phyloP scores from a whole-genome alignment of 106 monocot genomes.

The Xerophyta viscosa region DNA sequence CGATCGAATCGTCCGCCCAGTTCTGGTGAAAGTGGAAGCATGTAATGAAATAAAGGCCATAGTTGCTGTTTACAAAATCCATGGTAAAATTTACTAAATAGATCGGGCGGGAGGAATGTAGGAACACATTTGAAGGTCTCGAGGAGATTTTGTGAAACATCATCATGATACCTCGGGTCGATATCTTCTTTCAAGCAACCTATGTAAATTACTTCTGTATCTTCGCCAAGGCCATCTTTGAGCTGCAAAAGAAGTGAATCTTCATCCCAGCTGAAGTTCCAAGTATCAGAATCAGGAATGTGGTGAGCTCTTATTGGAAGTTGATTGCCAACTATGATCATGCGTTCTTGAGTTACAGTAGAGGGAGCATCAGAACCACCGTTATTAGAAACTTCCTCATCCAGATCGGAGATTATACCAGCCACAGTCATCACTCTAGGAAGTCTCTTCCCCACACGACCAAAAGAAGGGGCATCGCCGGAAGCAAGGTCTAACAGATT shows the following conservation, averaged over 20 bases:
- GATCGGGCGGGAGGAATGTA: constrained; percentile 29
- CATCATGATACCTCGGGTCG: constrained; percentile 38
- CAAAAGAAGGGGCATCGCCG: constrained; percentile 17
- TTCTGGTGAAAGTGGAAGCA: constrained; percentile 42
- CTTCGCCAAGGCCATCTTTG: constrained; percentile 44
- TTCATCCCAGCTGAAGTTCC: constrained; percentile 52
- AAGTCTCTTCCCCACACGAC: constrained; percentile 24
- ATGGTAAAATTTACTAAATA: constrained; percentile 44
- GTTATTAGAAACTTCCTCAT: constrained; percentile 24
- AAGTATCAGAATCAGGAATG: constrained; percentile 15
- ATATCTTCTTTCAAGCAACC: constrained; percentile 45
- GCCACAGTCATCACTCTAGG: constrained; percentile 49
- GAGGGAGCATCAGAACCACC: constrained; percentile 20
- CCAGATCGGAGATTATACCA: constrained; percentile 37
- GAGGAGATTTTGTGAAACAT: constrained; percentile 28
- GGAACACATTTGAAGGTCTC: constrained; percentile 50
- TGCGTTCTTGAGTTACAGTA: constrained; percentile 22
- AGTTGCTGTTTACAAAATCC: constrained; percentile 50
- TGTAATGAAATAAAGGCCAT: constrained; percentile 51
- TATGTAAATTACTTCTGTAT: constrained; percentile 32
- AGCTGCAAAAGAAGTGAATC: constrained; percentile 43
- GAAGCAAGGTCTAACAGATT: constrained; percentile 40
- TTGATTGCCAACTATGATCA: constrained; percentile 42
- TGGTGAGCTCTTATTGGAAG: constrained; percentile 34
- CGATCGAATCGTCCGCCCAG: constrained; percentile 43